These are phyloP conservation scores for Hysterangium stoloniferum DNA, from an alignment of 768 basidiomycete genomes.

Conservation along the genomic window DNA sequence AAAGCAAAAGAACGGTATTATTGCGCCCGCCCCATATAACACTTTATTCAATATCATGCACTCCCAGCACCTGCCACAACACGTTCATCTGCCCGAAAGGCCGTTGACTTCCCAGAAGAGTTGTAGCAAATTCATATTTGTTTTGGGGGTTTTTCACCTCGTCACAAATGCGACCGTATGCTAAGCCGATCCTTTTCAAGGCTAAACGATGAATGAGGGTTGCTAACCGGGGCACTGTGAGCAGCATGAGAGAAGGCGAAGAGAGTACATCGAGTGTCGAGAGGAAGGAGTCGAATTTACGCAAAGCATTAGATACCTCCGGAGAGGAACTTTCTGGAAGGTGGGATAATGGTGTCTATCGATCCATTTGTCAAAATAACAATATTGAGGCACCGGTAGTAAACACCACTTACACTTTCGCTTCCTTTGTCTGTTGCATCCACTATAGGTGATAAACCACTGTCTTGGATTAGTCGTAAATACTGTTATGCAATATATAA, in stretches of 20 bases:
- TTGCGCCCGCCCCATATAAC: background rate
- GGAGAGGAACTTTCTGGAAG: slow-evolving; percentile 58
- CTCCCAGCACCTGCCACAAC: slow-evolving; percentile 71
- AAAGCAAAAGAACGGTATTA: background rate
- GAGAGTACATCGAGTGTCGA: slow-evolving; percentile 74
- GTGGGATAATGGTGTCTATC: slow-evolving; percentile 68
- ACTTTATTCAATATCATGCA: slow-evolving; percentile 33
- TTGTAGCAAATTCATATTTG: slow-evolving; percentile 86
- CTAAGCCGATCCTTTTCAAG: slow-evolving; percentile 53
- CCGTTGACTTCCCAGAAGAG: slow-evolving; percentile 72
- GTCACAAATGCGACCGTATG: slow-evolving; percentile 69
- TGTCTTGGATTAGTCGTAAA: slow-evolving; percentile 28
- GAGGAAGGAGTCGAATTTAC: slow-evolving; percentile 77
- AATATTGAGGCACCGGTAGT: slow-evolving; percentile 13
- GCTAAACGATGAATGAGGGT: slow-evolving; percentile 69
- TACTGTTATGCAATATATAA: slow-evolving; percentile 20
- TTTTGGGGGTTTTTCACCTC: slow-evolving; percentile 69
- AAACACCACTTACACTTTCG: slow-evolving; percentile 23
- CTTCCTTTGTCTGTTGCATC: slow-evolving; percentile 27
- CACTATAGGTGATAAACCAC: slow-evolving; percentile 32
- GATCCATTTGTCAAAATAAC: slow-evolving; percentile 27
- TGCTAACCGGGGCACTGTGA: slow-evolving; percentile 61
- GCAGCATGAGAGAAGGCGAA: slow-evolving; percentile 67
- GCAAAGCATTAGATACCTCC: slow-evolving; percentile 54
- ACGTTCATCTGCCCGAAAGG: slow-evolving; percentile 75